Conservation (phyloP, 2,329 filamentous ascomycete genomes). For the Botrytis pseudocinerea region DNA sequence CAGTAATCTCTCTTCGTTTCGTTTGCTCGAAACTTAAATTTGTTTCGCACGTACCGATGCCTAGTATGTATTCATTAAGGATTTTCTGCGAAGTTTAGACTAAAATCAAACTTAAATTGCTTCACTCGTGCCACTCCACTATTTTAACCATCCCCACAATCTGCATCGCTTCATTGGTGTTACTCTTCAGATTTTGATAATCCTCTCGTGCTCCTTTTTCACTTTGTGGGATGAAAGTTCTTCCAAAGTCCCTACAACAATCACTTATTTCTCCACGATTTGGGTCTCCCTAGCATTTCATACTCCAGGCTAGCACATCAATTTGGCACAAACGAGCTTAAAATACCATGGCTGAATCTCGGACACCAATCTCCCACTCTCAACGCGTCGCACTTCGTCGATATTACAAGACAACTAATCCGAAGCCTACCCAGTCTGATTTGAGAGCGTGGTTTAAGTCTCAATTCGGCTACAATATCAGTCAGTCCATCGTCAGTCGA, state of each 20-base stretch:
- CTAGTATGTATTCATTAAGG: not conserved
- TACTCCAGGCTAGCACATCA: not conserved
- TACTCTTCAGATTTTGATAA: not conserved
- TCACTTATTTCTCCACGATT: not conserved
- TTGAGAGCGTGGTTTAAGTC: conserved; percentile 25
- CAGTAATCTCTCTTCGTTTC: not conserved
- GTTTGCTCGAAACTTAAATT: not conserved
- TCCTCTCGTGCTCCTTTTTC: not conserved
- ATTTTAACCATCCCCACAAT: not conserved
- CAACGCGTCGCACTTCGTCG: conserved; percentile 25
- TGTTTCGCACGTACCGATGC: too few relatives aligned
- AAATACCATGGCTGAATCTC: not conserved
- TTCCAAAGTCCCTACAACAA: not conserved
- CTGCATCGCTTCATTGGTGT: not conserved
- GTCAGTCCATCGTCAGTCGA: conserved; percentile 28
- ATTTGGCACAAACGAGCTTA: too few relatives aligned
- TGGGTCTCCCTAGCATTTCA: not conserved
- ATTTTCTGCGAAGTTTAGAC: not conserved
- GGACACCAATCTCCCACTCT: conserved; percentile 16
- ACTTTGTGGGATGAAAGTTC: not conserved
- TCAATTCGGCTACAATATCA: conserved; percentile 27
- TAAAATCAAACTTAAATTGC: not conserved
- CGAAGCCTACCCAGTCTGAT: conserved; percentile 26
- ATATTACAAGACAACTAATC: conserved; percentile 25
- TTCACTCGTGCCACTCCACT: not conserved